Evolutionary conservation across 2,329 filamentous ascomycete species (phyloP), one percentile per base, ranked within the genome.

Genomic region (Amauroascus niger): DNA sequence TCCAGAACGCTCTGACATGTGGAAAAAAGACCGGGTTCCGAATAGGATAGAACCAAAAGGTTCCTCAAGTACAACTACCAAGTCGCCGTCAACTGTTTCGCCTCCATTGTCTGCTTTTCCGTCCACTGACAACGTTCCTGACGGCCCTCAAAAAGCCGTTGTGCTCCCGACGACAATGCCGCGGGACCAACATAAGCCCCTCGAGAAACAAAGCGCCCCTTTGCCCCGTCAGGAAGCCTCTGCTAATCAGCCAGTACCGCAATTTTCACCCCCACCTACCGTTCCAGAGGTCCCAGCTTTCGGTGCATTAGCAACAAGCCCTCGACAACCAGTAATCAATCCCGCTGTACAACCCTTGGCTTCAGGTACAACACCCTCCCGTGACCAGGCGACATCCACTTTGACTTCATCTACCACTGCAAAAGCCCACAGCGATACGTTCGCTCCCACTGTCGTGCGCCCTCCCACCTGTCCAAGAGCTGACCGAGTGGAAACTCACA

Each of bases 401-500:
- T 44, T 40, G n/a, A 52, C 40, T 24, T 40, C 49, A 26, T 39
- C 26, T 7, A 35, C 41, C 4, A n/a, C 22, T 3, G 24, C 6
- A 16, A 45, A 44, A 37, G 5, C 40, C 24, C 39, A 33, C 22
- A 37, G 9, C 18, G 9, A 59, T 30, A 20, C 35, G 18, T 49
- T 48, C 45, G 39, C 33, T 28, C 41, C 52, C 18, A 35, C 28
- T 4, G 24, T 52, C 14, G 48, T 49, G 35, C 67, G 70, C 28
- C 69, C 71, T 11, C 72, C 72, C 9, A 74, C 71, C 7, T 70
- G 68, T 9, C 72, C 72, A 7, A 73, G 72, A 56, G 71, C 71
- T 8, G 68, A 69, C n/a, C 64, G 72, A 20, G 58, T 52, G 16
- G 62, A 66, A 9, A 39, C 58, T 9, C 60, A 62, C 35, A 59